Evolutionary conservation across 768 basidiomycete genomes (phyloP).

Genomic region (Tephrocybe sp.): DNA sequence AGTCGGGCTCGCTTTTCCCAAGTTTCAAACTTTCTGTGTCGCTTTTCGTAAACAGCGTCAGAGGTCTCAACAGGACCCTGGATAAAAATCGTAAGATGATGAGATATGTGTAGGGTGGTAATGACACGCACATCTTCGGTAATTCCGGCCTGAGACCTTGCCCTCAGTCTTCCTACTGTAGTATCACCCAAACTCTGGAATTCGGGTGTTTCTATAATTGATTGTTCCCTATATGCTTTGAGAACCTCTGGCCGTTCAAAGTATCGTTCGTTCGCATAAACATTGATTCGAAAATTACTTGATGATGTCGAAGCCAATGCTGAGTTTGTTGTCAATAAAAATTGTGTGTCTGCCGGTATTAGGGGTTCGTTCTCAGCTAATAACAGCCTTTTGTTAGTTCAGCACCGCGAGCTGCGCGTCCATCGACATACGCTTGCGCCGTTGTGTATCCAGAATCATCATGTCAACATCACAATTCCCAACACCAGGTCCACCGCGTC

Average conservation of each 20-base stretch:
- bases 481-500: conserved; percentile 78
- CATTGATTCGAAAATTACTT: conserved; percentile 45
- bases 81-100: background rate
- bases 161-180: conserved; percentile 64
- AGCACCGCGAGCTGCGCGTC: conserved; percentile 5
- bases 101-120: background rate
- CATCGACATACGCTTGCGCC: conserved; percentile 62
- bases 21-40: conserved; percentile 83
- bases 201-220: conserved; percentile 76
- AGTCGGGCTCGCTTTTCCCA: conserved; percentile 84
- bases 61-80: conserved; percentile 67
- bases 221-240: conserved; percentile 64
- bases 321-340: conserved; percentile 75
- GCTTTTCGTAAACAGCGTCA: conserved; percentile 76
- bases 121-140: conserved; percentile 62
- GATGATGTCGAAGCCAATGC: conserved; percentile 43
- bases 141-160: conserved; percentile 38
- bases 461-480: conserved; percentile 77
- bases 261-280: conserved; percentile 63
- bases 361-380: conserved; percentile 71
- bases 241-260: conserved; percentile 79
- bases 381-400: conserved; percentile 10
- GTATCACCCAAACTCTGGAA: conserved; percentile 47
- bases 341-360: conserved; percentile 61
- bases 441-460: conserved; percentile 80